phyloP scores from a whole-genome alignment of 2,329 filamentous ascomycete genomes.

The Penicillium glabrum region DNA sequence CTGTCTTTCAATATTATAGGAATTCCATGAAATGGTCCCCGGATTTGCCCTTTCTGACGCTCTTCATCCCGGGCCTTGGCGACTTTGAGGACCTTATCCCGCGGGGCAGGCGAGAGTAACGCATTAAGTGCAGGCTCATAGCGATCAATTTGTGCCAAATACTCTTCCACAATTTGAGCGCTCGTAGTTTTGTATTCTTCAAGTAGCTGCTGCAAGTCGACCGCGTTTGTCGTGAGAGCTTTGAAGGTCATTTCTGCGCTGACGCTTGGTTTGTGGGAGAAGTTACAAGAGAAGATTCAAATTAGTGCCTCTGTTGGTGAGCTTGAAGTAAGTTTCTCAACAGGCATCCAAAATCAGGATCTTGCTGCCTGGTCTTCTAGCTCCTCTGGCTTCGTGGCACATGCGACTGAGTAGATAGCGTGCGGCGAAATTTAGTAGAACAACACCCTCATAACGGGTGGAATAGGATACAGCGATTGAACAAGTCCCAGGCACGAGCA shows the following conservation, averaged over 20 bases:
- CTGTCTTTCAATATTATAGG: constrained; percentile 17
- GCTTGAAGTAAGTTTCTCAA: rapidly evolving
- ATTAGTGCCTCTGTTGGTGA: background rate
- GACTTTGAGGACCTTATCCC: background rate
- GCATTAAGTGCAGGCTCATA: constrained; percentile 8
- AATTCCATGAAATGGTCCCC: constrained; percentile 4
- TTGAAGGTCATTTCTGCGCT: background rate
- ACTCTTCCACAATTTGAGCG: constrained; percentile 1
- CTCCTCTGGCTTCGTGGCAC: too few relatives aligned
- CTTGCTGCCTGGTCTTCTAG: background rate
- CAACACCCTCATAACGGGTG: too few relatives aligned
- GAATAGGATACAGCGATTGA: too few relatives aligned
- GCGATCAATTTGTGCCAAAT: constrained; percentile 7
- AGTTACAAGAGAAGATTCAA: background rate
- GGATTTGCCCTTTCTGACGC: background rate
- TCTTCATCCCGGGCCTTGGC: background rate
- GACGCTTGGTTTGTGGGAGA: background rate
- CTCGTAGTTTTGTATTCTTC: background rate
- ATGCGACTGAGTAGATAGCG: too few relatives aligned
- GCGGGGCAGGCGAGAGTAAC: constrained; percentile 3
- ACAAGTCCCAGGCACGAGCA: too few relatives aligned
- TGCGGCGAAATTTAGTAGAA: too few relatives aligned
- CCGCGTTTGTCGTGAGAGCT: background rate
- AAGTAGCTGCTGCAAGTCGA: background rate
- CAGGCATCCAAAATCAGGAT: background rate